Percentiles rank a stretch among this genome's conserved stretches.
Conservation (phyloP, 768 basidiomycete genomes). For the Termitomyces heimii region DNA sequence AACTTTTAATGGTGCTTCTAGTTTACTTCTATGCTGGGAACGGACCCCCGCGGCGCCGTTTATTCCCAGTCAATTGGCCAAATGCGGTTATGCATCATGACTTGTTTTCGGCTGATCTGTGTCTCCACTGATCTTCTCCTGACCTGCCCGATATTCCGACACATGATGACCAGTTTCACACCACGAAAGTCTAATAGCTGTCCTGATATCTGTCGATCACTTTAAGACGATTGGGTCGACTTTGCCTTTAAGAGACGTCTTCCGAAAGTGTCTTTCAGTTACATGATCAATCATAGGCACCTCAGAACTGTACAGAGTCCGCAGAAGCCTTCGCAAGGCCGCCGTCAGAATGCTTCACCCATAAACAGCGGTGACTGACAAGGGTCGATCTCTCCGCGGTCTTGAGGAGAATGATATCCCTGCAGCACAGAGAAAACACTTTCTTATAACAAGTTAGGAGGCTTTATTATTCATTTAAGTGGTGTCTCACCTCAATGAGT, state of each 20-base stretch:
- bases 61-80: background rate
- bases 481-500: background rate
- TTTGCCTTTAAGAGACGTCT: background rate
- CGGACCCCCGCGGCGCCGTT: background rate
- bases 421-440: background rate
- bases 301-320: background rate
- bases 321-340: background rate
- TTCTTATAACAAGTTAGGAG: background rate
- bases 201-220: slow-evolving; percentile 1
- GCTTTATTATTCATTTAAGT: background rate
- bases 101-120: background rate
- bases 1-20: background rate
- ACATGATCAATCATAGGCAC: background rate
- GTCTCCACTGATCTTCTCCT: slow-evolving; percentile 3
- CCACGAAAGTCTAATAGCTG: slow-evolving; percentile 9
- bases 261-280: background rate
- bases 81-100: slow-evolving; percentile 1
- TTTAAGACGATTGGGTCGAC: background rate
- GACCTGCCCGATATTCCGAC: slow-evolving; percentile 7
- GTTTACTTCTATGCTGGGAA: background rate
- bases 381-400: background rate
- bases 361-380: background rate
- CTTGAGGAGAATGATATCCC: background rate
- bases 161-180: slow-evolving; percentile 1
- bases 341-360: background rate